Evolutionary conservation across 176 grass and related monocot genomes (phyloP).

Genomic region (Hordeum marinum): DNA sequence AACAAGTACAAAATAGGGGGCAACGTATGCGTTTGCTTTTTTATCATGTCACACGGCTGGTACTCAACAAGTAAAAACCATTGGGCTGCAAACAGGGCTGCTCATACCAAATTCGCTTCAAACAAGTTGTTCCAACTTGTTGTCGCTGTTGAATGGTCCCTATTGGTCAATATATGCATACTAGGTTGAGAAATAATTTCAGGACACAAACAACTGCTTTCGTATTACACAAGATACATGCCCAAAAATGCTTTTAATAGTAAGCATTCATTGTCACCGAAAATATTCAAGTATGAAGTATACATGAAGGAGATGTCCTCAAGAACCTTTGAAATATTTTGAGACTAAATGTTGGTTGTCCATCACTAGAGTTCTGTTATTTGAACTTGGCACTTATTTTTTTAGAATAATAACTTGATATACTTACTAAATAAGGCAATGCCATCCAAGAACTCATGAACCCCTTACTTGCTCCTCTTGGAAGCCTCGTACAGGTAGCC

Average conservation of each 20-base stretch:
- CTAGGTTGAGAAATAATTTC: not conserved
- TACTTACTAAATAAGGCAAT: not conserved
- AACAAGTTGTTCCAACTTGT: not conserved
- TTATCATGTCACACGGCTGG: not conserved
- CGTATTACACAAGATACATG: not conserved
- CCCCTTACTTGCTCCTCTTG: slow-evolving; percentile 52
- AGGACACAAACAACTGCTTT: not conserved
- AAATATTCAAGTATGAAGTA: not conserved
- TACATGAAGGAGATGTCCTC: not conserved
- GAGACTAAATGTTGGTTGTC: not conserved
- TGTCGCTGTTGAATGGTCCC: not conserved
- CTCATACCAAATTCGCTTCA: not conserved
- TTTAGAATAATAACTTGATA: not conserved
- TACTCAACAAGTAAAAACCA: not conserved
- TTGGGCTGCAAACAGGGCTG: not conserved
- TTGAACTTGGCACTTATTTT: not conserved
- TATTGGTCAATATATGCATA: not conserved
- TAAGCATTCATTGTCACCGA: slow-evolving; percentile 8
- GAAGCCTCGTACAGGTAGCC: slow-evolving; percentile 75
- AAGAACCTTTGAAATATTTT: not conserved
- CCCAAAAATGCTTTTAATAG: not conserved
- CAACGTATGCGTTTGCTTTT: not conserved
- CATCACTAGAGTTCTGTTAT: slow-evolving; percentile 19
- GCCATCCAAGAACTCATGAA: not conserved
- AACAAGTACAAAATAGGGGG: no score